These are phyloP conservation scores for Heliamphora exappendiculata DNA, from an alignment of 148 eudicot species.

Conservation along the genomic window DNA sequence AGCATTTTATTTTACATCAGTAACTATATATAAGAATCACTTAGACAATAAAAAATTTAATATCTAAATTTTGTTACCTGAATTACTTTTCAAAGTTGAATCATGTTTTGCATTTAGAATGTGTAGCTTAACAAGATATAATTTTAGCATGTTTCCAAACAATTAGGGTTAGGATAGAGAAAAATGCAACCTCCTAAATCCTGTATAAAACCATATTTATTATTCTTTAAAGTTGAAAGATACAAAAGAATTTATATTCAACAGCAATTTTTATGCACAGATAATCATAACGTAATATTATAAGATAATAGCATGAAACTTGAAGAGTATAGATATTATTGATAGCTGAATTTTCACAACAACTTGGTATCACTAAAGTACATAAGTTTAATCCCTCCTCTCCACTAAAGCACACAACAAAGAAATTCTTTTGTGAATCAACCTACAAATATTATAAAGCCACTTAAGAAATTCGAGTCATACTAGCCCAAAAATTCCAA, in stretches of 20 bases:
- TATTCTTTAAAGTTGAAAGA: too few species aligned
- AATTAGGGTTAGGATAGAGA: too few species aligned
- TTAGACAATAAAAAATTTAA: too few species aligned
- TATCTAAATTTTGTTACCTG: too few species aligned
- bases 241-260: neutral
- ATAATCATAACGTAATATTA: neutral
- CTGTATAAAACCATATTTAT: too few species aligned
- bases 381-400: neutral
- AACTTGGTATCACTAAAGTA: constrained; percentile 5
- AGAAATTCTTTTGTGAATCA: constrained; percentile 4
- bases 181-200: too few species aligned
- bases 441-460: constrained; percentile 14
- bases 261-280: neutral
- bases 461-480: constrained; percentile 19
- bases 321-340: neutral
- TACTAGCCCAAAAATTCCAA: constrained; percentile 83
- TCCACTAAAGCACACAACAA: neutral
- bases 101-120: too few species aligned
- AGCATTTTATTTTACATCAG: too few species aligned
- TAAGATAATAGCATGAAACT: neutral
- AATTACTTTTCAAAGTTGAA: too few species aligned
- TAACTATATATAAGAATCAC: too few species aligned
- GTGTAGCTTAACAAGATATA: too few species aligned
- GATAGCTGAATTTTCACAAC: neutral
- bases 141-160: too few species aligned